Conservation (phyloP, 139 green algal species). For the Chlorella vulgaris region DNA sequence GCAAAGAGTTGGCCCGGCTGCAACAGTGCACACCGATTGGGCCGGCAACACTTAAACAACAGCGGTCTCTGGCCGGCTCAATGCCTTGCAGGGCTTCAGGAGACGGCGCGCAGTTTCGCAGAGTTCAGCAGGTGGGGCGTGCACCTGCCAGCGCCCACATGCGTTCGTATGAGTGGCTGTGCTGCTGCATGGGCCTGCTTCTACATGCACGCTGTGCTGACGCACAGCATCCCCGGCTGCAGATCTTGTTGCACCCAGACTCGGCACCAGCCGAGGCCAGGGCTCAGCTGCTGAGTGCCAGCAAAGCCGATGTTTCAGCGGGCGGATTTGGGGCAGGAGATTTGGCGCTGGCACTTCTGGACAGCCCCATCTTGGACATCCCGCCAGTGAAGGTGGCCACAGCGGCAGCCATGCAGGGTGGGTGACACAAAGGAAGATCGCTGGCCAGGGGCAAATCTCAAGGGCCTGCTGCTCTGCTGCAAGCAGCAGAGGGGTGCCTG, state of each 20-base stretch:
- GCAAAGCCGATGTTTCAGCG: not conserved
- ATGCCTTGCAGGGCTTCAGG: not conserved
- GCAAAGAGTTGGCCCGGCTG: too few species aligned
- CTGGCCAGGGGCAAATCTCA: too few species aligned
- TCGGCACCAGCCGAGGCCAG: not conserved
- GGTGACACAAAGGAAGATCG: too few species aligned
- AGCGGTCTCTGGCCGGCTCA: not conserved
- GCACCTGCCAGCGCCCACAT: too few species aligned
- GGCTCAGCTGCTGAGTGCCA: not conserved
- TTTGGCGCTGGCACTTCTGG: slow-evolving; percentile 23
- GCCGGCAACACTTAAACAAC: not conserved
- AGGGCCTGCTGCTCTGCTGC: too few species aligned
- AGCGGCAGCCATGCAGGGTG: too few species aligned
- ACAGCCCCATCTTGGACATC: not conserved
- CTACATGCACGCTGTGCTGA: too few species aligned
- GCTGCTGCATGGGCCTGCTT: too few species aligned
- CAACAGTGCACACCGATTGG: too few species aligned
- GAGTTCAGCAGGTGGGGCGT: not conserved
- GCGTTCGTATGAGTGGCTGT: too few species aligned
- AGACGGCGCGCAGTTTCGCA: not conserved
- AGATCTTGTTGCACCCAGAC: slow-evolving; percentile 4
- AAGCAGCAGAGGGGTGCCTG: too few species aligned
- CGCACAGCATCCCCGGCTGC: not conserved
- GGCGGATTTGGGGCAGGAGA: slow-evolving; percentile 3
- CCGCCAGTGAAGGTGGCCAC: not conserved